Evolutionary conservation across 768 basidiomycete genomes (phyloP).

Genomic region (Lactarius evosmus): DNA sequence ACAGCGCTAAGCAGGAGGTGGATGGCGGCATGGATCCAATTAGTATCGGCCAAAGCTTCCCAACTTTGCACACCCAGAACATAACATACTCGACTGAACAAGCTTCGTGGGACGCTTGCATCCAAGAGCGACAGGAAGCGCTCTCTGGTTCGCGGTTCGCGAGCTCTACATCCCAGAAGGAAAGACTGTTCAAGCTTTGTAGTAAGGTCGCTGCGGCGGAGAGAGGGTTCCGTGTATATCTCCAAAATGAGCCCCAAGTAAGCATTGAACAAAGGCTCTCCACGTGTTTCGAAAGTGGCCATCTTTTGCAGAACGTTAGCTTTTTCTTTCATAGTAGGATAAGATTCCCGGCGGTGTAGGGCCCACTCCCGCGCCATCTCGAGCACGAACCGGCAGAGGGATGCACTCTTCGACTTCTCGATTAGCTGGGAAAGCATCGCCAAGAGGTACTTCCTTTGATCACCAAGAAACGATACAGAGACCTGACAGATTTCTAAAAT

Average conservation of each 20-base stretch:
- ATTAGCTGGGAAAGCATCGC: conserved; percentile 75
- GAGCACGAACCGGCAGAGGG: conserved; percentile 80
- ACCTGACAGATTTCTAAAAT: conserved; percentile 84
- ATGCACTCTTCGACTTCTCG: conserved; percentile 81
- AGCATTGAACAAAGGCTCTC: conserved; percentile 72
- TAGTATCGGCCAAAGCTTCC: conserved; percentile 88
- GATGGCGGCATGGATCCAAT: conserved; percentile 91
- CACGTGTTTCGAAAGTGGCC: conserved; percentile 75
- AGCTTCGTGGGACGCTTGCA: conserved; percentile 77
- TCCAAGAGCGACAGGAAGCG: conserved; percentile 90
- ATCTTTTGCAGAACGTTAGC: conserved; percentile 85
- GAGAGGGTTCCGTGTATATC: conserved; percentile 82
- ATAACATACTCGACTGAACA: conserved; percentile 81
- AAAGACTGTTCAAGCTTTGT: conserved; percentile 91
- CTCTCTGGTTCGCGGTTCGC: conserved; percentile 73
- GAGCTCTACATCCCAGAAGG: conserved; percentile 83
- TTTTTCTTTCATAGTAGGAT: conserved; percentile 95
- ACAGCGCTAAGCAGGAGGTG: conserved; percentile 84
- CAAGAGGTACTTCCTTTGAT: conserved; percentile 80
- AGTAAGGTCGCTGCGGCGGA: conserved; percentile 92
- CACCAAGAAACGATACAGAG: conserved; percentile 77
- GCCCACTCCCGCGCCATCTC: conserved; percentile 89
- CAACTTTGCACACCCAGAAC: conserved; percentile 92
- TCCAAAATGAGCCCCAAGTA: conserved; percentile 90
- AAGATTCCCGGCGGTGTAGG: conserved; percentile 77